Conservation (phyloP, 306 rosid genomes). For the Cucurbita moschata region DNA sequence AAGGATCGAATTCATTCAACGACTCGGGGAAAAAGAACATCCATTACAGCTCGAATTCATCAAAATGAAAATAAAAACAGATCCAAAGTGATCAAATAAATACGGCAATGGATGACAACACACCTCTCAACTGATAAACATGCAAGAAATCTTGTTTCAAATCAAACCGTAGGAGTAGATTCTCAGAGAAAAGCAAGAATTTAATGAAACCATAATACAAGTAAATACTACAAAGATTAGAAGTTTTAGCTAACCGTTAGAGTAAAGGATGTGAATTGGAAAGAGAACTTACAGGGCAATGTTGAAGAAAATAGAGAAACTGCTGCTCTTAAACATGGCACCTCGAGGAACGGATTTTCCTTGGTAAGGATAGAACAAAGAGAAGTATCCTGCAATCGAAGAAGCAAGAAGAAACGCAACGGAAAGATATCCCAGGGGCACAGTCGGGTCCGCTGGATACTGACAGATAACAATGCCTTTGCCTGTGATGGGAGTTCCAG, state of each 20-base stretch:
- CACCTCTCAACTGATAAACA: neutral
- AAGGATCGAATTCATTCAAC: neutral
- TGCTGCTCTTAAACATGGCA: slow-evolving; percentile 29
- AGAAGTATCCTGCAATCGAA: slow-evolving; percentile 29
- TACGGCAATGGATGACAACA: neutral
- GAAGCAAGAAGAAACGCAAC: slow-evolving; percentile 39
- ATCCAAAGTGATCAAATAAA: neutral
- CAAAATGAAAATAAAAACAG: neutral
- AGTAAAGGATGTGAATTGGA: neutral
- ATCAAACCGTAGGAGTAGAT: neutral
- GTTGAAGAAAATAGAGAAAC: slow-evolving; percentile 42
- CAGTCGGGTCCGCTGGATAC: slow-evolving; percentile 49
- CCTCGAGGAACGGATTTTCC: slow-evolving; percentile 51
- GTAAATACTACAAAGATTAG: neutral
- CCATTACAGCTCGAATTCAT: neutral
- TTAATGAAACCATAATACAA: neutral
- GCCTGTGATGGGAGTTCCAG: slow-evolving; percentile 37
- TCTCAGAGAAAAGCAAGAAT: neutral
- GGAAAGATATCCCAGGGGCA: slow-evolving; percentile 52
- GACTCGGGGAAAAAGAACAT: neutral
- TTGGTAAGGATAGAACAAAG: slow-evolving; percentile 63
- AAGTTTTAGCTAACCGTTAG: neutral
- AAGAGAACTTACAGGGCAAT: slow-evolving; percentile 46
- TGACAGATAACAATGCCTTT: slow-evolving; percentile 39
- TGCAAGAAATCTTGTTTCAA: neutral